These are phyloP conservation scores for Lentinula edodes DNA, from an alignment of 768 basidiomycete species.

Conservation along the genomic window DNA sequence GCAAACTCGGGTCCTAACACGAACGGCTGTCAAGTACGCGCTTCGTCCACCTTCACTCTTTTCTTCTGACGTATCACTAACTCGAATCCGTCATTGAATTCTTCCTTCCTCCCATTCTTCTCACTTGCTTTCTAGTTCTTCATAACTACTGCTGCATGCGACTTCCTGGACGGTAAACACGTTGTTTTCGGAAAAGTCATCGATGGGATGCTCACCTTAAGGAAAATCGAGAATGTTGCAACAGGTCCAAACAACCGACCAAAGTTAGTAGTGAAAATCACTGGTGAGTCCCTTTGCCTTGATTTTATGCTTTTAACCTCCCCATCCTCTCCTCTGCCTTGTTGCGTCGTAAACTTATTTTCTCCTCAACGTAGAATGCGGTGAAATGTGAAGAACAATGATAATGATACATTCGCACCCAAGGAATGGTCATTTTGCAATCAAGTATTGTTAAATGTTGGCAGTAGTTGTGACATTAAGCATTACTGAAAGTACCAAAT, in stretches of 20 bases:
- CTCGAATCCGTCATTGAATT: no score
- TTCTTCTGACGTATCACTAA: no score
- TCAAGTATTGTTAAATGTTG: no score
- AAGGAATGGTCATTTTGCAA: no score
- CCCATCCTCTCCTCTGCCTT: neutral
- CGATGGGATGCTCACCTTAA: conserved; percentile 90
- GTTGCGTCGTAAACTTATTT: neutral
- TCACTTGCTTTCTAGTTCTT: conserved; percentile 65
- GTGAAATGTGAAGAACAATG: conserved; percentile 43
- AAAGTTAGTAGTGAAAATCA: conserved; percentile 83
- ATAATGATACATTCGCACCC: neutral
- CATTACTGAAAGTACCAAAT: no score
- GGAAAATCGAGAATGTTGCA: conserved; percentile 95
- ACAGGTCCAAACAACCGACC: conserved; percentile 89
- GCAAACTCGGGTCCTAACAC: conserved; percentile 94
- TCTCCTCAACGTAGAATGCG: conserved; percentile 38
- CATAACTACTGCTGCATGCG: conserved; percentile 91
- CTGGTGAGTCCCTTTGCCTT: conserved; percentile 43
- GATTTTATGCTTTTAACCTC: neutral
- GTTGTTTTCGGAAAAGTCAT: conserved; percentile 89
- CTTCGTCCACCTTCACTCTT: neutral
- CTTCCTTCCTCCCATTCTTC: neutral
- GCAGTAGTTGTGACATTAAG: no score
- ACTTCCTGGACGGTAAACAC: conserved; percentile 94
- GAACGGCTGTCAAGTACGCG: conserved; percentile 79